Base-by-base conservation (phyloP, 331 rosid species). In the Quercus lobata region DNA sequence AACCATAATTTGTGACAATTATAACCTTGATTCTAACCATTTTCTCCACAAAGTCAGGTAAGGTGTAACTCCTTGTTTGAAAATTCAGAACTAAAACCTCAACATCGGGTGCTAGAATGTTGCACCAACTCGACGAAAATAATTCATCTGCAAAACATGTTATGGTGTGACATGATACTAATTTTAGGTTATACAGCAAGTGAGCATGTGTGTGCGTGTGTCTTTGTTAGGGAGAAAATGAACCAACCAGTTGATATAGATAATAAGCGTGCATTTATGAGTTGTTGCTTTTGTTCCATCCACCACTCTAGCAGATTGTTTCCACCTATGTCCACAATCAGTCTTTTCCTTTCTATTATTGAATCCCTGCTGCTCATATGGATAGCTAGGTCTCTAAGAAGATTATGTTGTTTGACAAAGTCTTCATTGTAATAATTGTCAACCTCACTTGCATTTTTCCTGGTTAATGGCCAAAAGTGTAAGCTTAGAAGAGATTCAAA, bases 371-470 rank as follows among this genome's bases (percentile, higher is more conserved):
- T 81, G 37, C 71, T 79, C 81, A 81, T 62, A 19, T 73, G 79
- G 69, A 86, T 83, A 6, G 93, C 93, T 69, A 92, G 84, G 63
- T 90, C 94, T 11, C 90, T 85, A 69, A 92, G 91, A 74, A 89
- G 85, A 78, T 83, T 86, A 57, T 84, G 80, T 66, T 81, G 90
- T 15, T 80, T 81, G 27, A 85, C 86, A 77, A 85, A 88, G 82
- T 85, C 83, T 57, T 86, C 80, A 37, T 83, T 90, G 78, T 83
- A 87, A 80, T 73, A 79, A 1, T 81, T 83, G 29, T 77, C 81
- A 8, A 55, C 18, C 34, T 27, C 91, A 19, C 55, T 30, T 74
- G 73, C 46, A 69, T 66, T 76, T 61, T 75, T 88, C 79, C 92
- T 89, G 83, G 22, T 76, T 55, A 75, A 65, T 54, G 73, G 75